Percentiles rank a stretch among this genome's conserved stretches.
phyloP scores from a whole-genome alignment of 805 yeast species.

The Cyberlindnera meyerae region DNA sequence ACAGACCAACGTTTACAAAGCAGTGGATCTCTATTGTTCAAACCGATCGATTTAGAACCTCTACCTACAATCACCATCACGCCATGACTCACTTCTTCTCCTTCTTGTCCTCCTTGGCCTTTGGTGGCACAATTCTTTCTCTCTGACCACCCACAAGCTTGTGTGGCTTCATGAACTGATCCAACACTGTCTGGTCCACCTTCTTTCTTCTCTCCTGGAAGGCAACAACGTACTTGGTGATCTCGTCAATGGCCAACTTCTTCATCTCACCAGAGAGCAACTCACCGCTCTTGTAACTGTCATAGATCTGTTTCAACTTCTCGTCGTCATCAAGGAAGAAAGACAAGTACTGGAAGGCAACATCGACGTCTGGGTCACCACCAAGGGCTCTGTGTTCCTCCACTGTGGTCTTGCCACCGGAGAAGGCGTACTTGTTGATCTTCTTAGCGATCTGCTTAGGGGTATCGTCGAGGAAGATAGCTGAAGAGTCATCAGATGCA shows the following conservation, averaged over 20 bases:
- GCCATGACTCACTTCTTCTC: slow-evolving; percentile 1
- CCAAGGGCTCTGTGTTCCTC: slow-evolving; percentile 91
- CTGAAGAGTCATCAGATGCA: slow-evolving; percentile 84
- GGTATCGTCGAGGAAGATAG: slow-evolving; percentile 94
- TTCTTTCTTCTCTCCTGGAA: slow-evolving; percentile 77
- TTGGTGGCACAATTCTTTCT: slow-evolving; percentile 69
- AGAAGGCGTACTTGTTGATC: slow-evolving; percentile 92
- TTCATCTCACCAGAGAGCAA: slow-evolving; percentile 91
- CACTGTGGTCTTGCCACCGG: slow-evolving; percentile 83
- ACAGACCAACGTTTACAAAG: not conserved
- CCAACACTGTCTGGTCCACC: slow-evolving; percentile 58
- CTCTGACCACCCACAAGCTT: slow-evolving; percentile 68
- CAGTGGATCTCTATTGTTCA: not conserved
- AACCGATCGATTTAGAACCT: not conserved
- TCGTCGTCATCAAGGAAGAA: slow-evolving; percentile 90
- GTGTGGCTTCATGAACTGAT: slow-evolving; percentile 79
- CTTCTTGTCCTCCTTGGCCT: slow-evolving; percentile 37
- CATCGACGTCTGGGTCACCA: slow-evolving; percentile 94
- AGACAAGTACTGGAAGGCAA: slow-evolving; percentile 86
- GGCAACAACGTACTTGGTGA: slow-evolving; percentile 71
- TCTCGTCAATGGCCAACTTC: slow-evolving; percentile 71
- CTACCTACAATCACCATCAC: too few species aligned
- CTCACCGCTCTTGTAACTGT: slow-evolving; percentile 72
- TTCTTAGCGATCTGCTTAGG: slow-evolving; percentile 89
- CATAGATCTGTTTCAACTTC: slow-evolving; percentile 55